phyloP scores from a whole-genome alignment of 2,329 filamentous ascomycete genomes.

The Fusarium beomiforme region DNA sequence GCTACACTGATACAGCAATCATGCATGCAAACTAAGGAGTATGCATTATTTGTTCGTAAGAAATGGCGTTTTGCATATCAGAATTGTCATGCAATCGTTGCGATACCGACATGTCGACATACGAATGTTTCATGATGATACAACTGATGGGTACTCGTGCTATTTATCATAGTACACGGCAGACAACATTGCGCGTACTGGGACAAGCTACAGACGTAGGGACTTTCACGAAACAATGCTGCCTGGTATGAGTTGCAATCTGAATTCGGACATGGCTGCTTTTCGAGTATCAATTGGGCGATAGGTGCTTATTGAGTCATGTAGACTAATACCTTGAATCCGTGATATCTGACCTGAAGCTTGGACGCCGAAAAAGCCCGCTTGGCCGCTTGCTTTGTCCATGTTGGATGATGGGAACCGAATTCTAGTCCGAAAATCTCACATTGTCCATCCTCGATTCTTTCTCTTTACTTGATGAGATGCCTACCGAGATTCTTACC shows the following conservation, averaged over 20 bases:
- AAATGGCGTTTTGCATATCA: conserved; percentile 28
- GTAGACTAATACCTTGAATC: conserved; percentile 15
- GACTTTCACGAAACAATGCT: neutral
- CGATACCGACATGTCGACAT: conserved; percentile 2
- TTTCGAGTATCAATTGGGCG: conserved; percentile 7
- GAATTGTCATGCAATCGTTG: conserved; percentile 21
- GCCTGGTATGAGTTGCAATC: conserved; percentile 8
- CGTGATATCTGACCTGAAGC: conserved; percentile 10
- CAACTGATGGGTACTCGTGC: conserved; percentile 15
- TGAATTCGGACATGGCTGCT: conserved; percentile 6
- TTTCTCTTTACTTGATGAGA: conserved; percentile 1
- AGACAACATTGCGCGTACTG: neutral
- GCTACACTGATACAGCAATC: conserved; percentile 16
- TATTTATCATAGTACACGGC: conserved; percentile 5
- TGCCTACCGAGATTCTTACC: conserved; percentile 31
- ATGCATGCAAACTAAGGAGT: conserved; percentile 20
- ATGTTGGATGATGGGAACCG: neutral
- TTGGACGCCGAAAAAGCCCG: neutral
- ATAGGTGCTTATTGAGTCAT: conserved; percentile 28
- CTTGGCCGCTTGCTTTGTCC: conserved; percentile 18
- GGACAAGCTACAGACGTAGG: conserved; percentile 4
- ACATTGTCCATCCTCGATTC: neutral
- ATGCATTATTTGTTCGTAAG: conserved; percentile 26
- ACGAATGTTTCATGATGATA: conserved; percentile 23
- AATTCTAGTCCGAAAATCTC: neutral